Evolutionary conservation across 176 grass and related monocot species (phyloP), one percentile per base, ranked within the genome.

Genomic region (Chloris gayana): DNA sequence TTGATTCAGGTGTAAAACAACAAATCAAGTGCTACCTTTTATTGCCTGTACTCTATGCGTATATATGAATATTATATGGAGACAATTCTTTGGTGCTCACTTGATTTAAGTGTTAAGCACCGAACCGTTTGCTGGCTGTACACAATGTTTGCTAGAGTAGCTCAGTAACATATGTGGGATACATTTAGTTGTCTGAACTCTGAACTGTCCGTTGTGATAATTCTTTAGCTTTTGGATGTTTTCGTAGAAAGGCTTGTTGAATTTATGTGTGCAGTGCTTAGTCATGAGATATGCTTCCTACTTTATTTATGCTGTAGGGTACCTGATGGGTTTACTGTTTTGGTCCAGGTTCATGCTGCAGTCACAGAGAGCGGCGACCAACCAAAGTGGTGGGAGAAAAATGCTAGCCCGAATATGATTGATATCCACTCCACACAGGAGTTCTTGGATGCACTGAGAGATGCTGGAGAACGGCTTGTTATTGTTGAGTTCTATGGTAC

Each of bases 331-430:
- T 82, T 82, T 75, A 21, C 38, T 72, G 22, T 62, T 54, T 72
- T 82, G 65, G 47, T 85, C 41, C 64, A 99, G 96, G 79, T 70
- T 19, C 80, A 87, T 75, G 92, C 86, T 2, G 69, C 46, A 26
- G 66, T 76, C 29, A 30, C 64, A 32, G 73, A 86, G 77, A 87
- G 61, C 14, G 64, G 47, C 1, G 93, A 86, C 63, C 82, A 84
- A 62, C 94, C 90, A 1, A 91, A 99, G 81, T 99, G 92, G 96
- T 99, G 96, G 96, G 92, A 99, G 79, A 93, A 66, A 69, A 93
- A 93, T 85, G 92, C 88, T n/a, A 76, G 82, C 38, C 82, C 58
- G 26, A 95, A 99, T 73, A 99, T 99, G 96, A 82, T 99, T 45
- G 92, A 99, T 62, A 86, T 99, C 53, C 92, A 93, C 64, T 95